Conservation (phyloP, 2,329 filamentous ascomycete genomes). For the Apiospora kogelbergensis region DNA sequence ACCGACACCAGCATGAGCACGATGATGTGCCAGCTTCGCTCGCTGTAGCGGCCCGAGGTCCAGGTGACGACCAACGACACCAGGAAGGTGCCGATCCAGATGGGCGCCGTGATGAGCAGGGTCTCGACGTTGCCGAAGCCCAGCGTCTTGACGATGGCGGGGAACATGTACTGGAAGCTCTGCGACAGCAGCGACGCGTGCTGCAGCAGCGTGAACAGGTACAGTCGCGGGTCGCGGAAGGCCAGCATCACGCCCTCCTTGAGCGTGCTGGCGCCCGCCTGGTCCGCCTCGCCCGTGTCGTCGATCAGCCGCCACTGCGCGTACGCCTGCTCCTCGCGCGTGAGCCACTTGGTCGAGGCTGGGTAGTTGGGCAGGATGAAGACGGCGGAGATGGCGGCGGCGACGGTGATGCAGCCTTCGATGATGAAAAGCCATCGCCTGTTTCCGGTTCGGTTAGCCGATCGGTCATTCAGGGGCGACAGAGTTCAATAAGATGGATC, state of each 20-base stretch:
- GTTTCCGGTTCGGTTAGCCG: conserved; percentile 21
- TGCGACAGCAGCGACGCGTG: conserved; percentile 52
- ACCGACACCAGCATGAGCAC: conserved; percentile 51
- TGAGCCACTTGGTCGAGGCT: conserved; percentile 51
- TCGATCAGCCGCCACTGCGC: conserved; percentile 51
- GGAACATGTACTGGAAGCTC: conserved; percentile 66
- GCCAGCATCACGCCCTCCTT: conserved; percentile 48
- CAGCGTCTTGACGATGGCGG: conserved; percentile 60
- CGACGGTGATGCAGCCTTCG: conserved; percentile 41
- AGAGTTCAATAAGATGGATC: not conserved
- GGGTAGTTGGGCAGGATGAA: conserved; percentile 53
- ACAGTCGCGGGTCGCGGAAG: conserved; percentile 49
- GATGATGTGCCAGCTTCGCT: conserved; percentile 58
- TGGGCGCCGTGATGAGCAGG: conserved; percentile 56
- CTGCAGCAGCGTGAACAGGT: conserved; percentile 54
- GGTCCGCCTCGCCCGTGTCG: conserved; percentile 48
- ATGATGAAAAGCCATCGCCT: conserved; percentile 34
- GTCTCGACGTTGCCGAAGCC: conserved; percentile 56
- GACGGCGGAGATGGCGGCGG: conserved; percentile 30
- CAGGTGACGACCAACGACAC: conserved; percentile 54
- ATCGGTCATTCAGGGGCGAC: not conserved
- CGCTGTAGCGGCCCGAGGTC: conserved; percentile 52
- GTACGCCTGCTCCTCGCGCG: conserved; percentile 50
- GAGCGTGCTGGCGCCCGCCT: conserved; percentile 36
- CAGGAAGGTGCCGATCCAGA: conserved; percentile 54